These are phyloP conservation scores for Amphirosellinia nigrospora DNA, from an alignment of 495 filamentous ascomycete genomes.

Conservation along the genomic window DNA sequence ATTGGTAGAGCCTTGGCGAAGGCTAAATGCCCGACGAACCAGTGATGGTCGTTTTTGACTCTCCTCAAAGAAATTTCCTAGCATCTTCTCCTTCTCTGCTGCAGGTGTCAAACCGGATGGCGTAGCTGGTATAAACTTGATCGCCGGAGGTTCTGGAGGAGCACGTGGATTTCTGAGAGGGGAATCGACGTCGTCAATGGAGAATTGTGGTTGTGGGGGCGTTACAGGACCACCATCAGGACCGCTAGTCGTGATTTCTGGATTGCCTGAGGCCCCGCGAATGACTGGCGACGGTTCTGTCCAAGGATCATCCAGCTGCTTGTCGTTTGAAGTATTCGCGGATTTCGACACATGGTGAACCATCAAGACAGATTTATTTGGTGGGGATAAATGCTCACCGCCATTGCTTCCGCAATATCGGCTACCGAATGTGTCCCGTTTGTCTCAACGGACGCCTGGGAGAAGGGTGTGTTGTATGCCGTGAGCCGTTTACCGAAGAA, in stretches of 20 bases:
- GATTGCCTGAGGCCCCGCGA: slow-evolving; percentile 27
- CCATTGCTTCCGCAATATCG: slow-evolving; percentile 77
- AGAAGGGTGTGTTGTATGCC: slow-evolving; percentile 63
- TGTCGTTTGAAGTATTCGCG: slow-evolving; percentile 34
- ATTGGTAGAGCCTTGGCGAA: slow-evolving; percentile 63
- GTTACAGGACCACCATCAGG: slow-evolving; percentile 53
- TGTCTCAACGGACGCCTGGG: slow-evolving; percentile 63
- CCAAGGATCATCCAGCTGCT: slow-evolving; percentile 21
- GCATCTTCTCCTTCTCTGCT: slow-evolving; percentile 60
- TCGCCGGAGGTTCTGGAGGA: slow-evolving; percentile 62
- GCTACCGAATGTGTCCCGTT: slow-evolving; percentile 53
- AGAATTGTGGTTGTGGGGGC: slow-evolving; percentile 53
- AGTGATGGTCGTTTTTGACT: slow-evolving; percentile 56
- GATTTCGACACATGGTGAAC: slow-evolving; percentile 69
- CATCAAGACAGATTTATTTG: slow-evolving; percentile 79
- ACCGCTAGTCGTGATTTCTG: slow-evolving; percentile 43
- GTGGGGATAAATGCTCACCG: slow-evolving; percentile 83
- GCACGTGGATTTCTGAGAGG: slow-evolving; percentile 78
- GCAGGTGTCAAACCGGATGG: slow-evolving; percentile 61
- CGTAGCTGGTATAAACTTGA: slow-evolving; percentile 78
- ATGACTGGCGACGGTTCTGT: background rate
- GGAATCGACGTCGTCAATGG: slow-evolving; percentile 63
- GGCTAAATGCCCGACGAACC: slow-evolving; percentile 63
- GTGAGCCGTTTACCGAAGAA: slow-evolving; percentile 60
- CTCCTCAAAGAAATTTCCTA: slow-evolving; percentile 55